Percentiles rank a stretch among this genome's conserved stretches.
Conservation (phyloP, 352 stramenopile species). For the Plasmopara viticola region DNA sequence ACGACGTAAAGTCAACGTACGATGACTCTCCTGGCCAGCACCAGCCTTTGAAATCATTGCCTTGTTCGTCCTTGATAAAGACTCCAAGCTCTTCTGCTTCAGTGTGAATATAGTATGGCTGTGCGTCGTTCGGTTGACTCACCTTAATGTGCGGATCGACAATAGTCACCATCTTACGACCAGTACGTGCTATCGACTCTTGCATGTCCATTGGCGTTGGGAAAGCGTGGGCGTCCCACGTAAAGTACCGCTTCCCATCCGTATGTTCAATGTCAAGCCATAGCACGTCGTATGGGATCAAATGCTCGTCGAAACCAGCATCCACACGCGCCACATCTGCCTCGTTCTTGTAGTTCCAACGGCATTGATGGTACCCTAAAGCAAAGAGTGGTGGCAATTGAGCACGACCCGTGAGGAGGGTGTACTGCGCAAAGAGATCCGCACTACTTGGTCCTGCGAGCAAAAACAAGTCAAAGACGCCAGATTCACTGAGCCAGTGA, state of each 20-base stretch:
- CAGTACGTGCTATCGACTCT: conserved; percentile 82
- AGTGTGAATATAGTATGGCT: conserved; percentile 88
- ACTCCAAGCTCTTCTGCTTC: conserved; percentile 81
- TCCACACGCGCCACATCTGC: conserved; percentile 88
- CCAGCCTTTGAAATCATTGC: conserved; percentile 98
- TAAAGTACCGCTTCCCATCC: conserved; percentile 96
- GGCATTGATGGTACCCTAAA: conserved; percentile 98
- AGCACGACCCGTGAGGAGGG: conserved; percentile 87
- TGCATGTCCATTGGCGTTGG: conserved; percentile 94
- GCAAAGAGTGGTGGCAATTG: conserved; percentile 94
- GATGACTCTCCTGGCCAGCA: conserved; percentile 98
- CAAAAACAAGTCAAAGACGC: conserved; percentile 96
- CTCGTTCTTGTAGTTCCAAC: conserved; percentile 99
- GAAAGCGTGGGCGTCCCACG: conserved; percentile 96
- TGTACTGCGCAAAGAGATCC: conserved; percentile 90
- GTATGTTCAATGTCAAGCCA: conserved; percentile 99
- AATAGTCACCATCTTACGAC: conserved; percentile 98
- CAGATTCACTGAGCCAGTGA: conserved; percentile 95
- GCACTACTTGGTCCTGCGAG: conserved; percentile 83
- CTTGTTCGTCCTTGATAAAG: conserved; percentile 96
- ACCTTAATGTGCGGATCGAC: conserved; percentile 99
- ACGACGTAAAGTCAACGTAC: conserved; percentile 97
- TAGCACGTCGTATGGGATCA: conserved; percentile 99
- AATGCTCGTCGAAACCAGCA: conserved; percentile 91
- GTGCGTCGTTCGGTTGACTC: conserved; percentile 73